These are phyloP conservation scores for Eleusine indica DNA, from an alignment of 176 grass and related monocot genomes.

Conservation along the genomic window DNA sequence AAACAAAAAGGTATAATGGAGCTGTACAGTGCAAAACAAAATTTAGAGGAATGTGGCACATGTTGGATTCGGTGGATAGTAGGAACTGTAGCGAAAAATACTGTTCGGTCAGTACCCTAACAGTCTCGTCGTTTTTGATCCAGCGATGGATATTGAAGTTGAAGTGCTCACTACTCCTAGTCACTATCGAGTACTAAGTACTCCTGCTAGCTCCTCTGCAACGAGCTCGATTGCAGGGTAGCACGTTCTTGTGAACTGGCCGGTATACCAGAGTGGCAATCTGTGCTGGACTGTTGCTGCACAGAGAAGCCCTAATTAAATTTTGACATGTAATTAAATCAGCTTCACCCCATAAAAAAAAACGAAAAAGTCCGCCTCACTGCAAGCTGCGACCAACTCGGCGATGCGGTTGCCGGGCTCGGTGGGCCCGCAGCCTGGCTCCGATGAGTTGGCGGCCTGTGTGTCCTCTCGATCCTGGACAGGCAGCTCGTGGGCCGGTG, in stretches of 20 bases:
- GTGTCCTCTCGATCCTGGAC: not conserved
- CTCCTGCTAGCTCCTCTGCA: not conserved
- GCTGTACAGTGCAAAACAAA: not conserved
- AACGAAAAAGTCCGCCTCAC: not conserved
- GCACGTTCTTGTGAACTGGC: not conserved
- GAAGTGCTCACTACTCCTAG: too few relatives aligned
- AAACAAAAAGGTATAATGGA: not conserved
- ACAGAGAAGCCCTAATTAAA: not conserved
- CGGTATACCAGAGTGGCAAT: not conserved
- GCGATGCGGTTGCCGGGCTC: too few relatives aligned
- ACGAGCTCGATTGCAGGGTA: not conserved
- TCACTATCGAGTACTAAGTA: too few relatives aligned
- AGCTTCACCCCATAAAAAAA: too few relatives aligned
- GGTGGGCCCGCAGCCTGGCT: not conserved
- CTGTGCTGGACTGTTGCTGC: not conserved
- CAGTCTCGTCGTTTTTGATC: too few relatives aligned
- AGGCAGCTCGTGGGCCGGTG: slow-evolving; percentile 41
- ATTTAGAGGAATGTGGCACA: not conserved
- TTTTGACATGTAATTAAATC: too few relatives aligned
- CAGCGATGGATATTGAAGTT: too few relatives aligned
- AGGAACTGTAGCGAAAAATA: not conserved
- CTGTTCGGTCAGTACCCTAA: not conserved
- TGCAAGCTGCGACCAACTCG: not conserved
- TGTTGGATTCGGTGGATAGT: not conserved
- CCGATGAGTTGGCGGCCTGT: slow-evolving; percentile 21